Evolutionary conservation across 306 rosid genomes (phyloP).

Genomic region (Ziziphus jujuba): DNA sequence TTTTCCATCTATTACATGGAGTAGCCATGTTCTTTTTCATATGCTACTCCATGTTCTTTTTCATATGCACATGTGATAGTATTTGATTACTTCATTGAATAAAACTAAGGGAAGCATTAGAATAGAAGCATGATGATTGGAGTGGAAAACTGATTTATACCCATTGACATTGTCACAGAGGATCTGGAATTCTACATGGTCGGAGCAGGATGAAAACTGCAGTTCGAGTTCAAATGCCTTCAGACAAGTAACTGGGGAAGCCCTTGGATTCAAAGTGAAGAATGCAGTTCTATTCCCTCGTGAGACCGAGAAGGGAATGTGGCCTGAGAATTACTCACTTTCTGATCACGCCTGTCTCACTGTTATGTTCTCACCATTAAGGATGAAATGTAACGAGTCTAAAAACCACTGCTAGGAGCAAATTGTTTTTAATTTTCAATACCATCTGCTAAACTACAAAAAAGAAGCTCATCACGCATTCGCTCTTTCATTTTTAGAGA

Average conservation of each 20-base stretch:
- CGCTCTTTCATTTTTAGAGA: too few relatives aligned
- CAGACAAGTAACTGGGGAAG: slow-evolving; percentile 24
- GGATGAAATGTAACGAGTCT: slow-evolving; percentile 40
- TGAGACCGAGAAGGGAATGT: slow-evolving; percentile 76
- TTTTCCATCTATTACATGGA: not conserved
- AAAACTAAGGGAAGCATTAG: too few relatives aligned
- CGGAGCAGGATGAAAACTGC: slow-evolving; percentile 42
- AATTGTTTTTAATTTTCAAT: not conserved
- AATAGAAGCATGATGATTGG: too few relatives aligned
- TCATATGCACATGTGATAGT: too few relatives aligned
- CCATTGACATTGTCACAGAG: slow-evolving; percentile 49
- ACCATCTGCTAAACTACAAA: too few relatives aligned
- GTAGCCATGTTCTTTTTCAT: not conserved
- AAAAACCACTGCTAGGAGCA: slow-evolving; percentile 18
- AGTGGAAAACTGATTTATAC: not conserved
- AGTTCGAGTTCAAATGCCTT: slow-evolving; percentile 29
- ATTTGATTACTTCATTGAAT: too few relatives aligned
- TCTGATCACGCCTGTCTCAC: slow-evolving; percentile 84
- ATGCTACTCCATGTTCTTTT: too few relatives aligned
- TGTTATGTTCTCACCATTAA: slow-evolving; percentile 54
- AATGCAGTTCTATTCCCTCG: slow-evolving; percentile 63
- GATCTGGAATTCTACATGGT: slow-evolving; percentile 61
- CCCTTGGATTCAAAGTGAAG: slow-evolving; percentile 73
- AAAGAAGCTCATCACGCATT: too few relatives aligned
- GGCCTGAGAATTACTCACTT: slow-evolving; percentile 84